phyloP scores from a whole-genome alignment of 176 grass and related monocot genomes.

The Eremochloa ophiuroides region DNA sequence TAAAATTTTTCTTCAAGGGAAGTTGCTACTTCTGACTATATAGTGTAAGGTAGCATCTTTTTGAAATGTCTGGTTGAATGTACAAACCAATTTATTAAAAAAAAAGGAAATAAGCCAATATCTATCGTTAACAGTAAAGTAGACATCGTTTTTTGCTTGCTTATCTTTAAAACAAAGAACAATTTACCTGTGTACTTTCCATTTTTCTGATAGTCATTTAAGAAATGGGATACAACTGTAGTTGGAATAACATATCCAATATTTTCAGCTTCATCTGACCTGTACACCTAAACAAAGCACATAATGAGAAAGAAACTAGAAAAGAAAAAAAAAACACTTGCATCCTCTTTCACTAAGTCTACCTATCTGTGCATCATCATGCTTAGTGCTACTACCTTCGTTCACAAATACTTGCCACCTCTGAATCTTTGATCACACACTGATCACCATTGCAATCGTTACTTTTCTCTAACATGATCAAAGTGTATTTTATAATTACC shows the following conservation, averaged over 20 bases:
- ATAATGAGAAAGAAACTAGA: slow-evolving; percentile 40
- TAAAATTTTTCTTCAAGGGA: neutral
- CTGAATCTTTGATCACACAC: slow-evolving; percentile 13
- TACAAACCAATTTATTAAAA: neutral
- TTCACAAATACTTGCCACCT: slow-evolving; percentile 6
- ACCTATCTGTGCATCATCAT: neutral
- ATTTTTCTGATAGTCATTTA: slow-evolving; percentile 85
- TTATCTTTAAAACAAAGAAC: slow-evolving; percentile 23
- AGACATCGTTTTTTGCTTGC: neutral
- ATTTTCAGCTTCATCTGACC: slow-evolving; percentile 96
- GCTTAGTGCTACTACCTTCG: neutral
- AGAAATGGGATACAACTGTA: slow-evolving; percentile 97
- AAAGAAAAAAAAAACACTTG: neutral
- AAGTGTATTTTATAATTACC: neutral
- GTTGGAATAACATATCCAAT: slow-evolving; percentile 99
- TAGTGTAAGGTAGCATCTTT: neutral
- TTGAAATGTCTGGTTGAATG: neutral
- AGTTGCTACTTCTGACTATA: neutral
- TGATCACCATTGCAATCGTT: neutral
- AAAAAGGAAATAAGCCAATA: neutral
- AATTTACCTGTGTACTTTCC: slow-evolving; percentile 94
- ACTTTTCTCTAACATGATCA: neutral
- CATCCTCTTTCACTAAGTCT: neutral
- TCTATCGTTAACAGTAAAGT: neutral
- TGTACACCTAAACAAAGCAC: slow-evolving; percentile 86